Evolutionary conservation across 2,329 filamentous ascomycete genomes (phyloP).

Genomic region (Pseudogymnoascus sp.): DNA sequence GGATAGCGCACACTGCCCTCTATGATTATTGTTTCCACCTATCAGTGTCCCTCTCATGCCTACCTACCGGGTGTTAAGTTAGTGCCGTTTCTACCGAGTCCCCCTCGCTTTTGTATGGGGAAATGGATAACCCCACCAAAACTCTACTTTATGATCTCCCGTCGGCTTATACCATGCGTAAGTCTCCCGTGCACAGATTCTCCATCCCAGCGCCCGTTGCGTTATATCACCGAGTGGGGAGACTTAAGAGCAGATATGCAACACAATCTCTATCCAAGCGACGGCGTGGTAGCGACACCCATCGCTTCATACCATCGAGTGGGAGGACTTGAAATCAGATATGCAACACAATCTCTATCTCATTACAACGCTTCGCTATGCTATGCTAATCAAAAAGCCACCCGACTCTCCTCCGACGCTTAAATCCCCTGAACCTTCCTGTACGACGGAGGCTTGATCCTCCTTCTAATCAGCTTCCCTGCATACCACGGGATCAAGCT

Average conservation of each 20-base stretch:
- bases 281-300: neutral
- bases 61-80: neutral
- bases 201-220: neutral
- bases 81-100: neutral
- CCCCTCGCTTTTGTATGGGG: neutral
- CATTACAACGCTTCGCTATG: conserved; percentile 1
- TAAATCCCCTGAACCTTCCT: conserved; percentile 73
- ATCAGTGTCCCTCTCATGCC: neutral
- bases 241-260: too few species aligned
- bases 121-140: neutral
- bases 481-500: conserved; percentile 81
- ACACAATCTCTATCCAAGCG: neutral
- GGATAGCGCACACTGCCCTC: neutral
- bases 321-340: neutral
- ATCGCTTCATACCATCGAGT: neutral
- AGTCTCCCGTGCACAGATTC: neutral
- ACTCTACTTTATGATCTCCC: neutral
- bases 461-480: conserved; percentile 75
- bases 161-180: neutral
- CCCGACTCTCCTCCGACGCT: neutral
- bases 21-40: neutral
- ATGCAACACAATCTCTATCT: neutral
- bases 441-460: conserved; percentile 87
- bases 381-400: neutral
- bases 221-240: neutral